Conservation (phyloP, 2,329 filamentous ascomycete genomes). For the Colletotrichum horii region DNA sequence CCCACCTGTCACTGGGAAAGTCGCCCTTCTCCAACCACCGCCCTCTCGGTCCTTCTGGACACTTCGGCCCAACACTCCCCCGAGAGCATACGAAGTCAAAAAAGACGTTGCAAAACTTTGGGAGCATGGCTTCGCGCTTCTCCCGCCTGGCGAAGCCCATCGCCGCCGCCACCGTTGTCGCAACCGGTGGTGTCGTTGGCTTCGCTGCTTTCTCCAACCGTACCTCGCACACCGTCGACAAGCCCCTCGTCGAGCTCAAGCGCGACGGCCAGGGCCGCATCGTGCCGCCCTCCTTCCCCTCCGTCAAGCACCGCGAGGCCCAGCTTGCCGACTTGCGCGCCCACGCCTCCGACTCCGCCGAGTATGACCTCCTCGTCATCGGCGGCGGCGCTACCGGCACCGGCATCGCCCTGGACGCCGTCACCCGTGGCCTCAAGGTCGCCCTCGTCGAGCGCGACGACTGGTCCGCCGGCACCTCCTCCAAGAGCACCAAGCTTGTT, state of each 20-base stretch:
- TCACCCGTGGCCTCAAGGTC: slow-evolving; percentile 79
- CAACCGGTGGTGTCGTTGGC: slow-evolving; percentile 32
- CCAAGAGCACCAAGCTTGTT: slow-evolving; percentile 87
- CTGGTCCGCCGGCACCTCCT: slow-evolving; percentile 82
- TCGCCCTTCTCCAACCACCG: not conserved
- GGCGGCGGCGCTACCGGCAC: slow-evolving; percentile 81
- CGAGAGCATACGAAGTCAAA: not conserved
- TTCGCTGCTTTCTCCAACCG: slow-evolving; percentile 32
- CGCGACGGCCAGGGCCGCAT: slow-evolving; percentile 42
- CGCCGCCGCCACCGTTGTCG: slow-evolving; percentile 30
- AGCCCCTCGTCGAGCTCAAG: slow-evolving; percentile 36
- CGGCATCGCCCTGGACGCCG: slow-evolving; percentile 82
- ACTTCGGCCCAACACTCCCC: not conserved
- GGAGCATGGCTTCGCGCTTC: slow-evolving; percentile 39
- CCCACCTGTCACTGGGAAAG: not conserved
- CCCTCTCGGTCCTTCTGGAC: not conserved
- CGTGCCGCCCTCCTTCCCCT: slow-evolving; percentile 40
- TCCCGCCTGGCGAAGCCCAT: slow-evolving; percentile 38
- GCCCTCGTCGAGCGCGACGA: slow-evolving; percentile 84
- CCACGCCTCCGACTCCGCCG: slow-evolving; percentile 47
- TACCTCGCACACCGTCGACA: slow-evolving; percentile 33
- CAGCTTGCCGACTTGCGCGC: slow-evolving; percentile 46
- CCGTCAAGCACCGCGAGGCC: slow-evolving; percentile 37
- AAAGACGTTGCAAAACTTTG: not conserved
- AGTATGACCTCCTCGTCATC: slow-evolving; percentile 80